A percentile compares a stretch with the other conserved stretches of the same genome.
Conservation (phyloP, 352 stramenopile species). For the Thalassiosira hispida region DNA sequence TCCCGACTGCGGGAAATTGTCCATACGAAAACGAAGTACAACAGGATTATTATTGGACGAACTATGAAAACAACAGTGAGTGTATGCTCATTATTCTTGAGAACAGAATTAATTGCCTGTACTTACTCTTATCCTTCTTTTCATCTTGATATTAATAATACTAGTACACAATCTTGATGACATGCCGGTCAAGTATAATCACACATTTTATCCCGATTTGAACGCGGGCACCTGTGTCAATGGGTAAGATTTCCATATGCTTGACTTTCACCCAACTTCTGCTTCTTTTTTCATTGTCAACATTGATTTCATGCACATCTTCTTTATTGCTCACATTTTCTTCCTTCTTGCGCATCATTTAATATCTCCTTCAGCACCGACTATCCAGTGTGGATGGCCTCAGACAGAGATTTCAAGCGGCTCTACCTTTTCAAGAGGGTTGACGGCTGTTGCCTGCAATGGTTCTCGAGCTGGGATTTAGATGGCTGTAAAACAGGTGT, state of each 20-base stretch:
- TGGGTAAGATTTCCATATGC: constrained; percentile 13
- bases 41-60: constrained; percentile 41
- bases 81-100: neutral
- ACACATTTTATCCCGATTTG: constrained; percentile 46
- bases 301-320: too few species aligned
- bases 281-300: neutral
- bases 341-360: neutral
- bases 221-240: constrained; percentile 25
- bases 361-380: constrained; percentile 20
- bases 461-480: constrained; percentile 18
- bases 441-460: constrained; percentile 42
- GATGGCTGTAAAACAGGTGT: constrained; percentile 24
- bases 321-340: neutral
- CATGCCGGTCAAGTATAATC: constrained; percentile 33
- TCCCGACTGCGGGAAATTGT: constrained; percentile 24
- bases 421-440: constrained; percentile 42
- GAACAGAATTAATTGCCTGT: too few species aligned
- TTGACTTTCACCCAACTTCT: neutral
- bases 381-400: constrained; percentile 45
- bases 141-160: neutral
- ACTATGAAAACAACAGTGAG: constrained; percentile 10
- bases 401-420: constrained; percentile 26
- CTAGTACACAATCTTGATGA: constrained; percentile 4
- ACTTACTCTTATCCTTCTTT: too few species aligned
- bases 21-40: constrained; percentile 34